Evolutionary conservation across 768 basidiomycete species (phyloP), one percentile per base, ranked within the genome.

Genomic region (Exidia glandulosa): DNA sequence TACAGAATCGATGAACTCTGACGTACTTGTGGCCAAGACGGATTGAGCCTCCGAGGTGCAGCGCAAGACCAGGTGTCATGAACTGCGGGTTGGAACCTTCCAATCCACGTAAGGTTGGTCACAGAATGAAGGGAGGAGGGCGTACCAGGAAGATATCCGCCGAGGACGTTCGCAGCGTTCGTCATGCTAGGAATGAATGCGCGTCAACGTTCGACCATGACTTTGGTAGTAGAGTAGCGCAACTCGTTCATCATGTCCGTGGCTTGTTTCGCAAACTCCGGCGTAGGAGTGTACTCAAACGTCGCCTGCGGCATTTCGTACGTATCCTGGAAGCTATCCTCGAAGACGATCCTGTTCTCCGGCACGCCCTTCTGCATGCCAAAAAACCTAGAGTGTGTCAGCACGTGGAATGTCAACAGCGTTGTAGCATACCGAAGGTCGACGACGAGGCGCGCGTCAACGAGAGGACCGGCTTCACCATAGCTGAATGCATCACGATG

Each of bases 401-500:
- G 12, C 25, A 29, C 23, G 55, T 12, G 55, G 31, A 12, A 14
- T 9, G 12, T 31, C 10, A 12, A 12, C 31, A 19, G 13, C 27
- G 25, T n/a, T 27, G 9, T 12, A 25, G 30, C 50, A 10, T 19
- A 54, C 32, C 69, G 61, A 36, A 68, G 63, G 65, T 73, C 73
- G 41, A 73, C 72, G 48, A 73, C 67, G n/a, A 70, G 57, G 3
- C 73, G 68, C 3, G 68, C 57, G 57, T 74, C 72, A 7, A 69
- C 67, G 7, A 37, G 57, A 6, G 65, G 64, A 2, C 68, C 73
- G 29, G 67, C 65, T 3, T 67, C 72, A 54, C 73, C 73, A 61
- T 74, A 74, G 45, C 62, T 62, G 63, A 74, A 74, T 3, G 73
- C 73, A 56, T 74, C 73, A 32, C 71, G 69, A 52, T 74, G 73